phyloP scores from a whole-genome alignment of 257 asterid genomes.

The Avicennia marina region DNA sequence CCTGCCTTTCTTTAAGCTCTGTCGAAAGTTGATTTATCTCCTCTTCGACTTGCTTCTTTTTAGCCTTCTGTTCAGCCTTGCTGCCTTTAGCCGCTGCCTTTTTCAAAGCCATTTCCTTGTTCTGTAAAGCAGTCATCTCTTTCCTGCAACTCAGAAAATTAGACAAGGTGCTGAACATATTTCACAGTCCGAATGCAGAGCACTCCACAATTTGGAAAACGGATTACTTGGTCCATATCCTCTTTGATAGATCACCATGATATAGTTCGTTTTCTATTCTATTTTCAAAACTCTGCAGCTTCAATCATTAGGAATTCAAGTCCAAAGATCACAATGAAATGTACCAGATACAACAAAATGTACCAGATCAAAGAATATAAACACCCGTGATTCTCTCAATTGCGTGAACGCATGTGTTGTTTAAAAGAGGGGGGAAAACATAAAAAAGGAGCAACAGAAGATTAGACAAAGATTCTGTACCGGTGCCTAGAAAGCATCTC shows the following conservation, averaged over 20 bases:
- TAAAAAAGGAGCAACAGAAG: background rate
- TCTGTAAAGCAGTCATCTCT: constrained; percentile 73
- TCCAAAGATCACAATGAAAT: no score
- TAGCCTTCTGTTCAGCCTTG: constrained; percentile 97
- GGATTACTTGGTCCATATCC: no score
- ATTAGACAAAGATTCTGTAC: constrained; percentile 8
- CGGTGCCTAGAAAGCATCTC: constrained; percentile 66
- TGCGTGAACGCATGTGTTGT: background rate
- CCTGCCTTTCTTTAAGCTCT: constrained; percentile 68
- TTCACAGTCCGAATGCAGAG: no score
- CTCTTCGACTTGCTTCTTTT: constrained; percentile 94
- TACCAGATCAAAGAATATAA: no score
- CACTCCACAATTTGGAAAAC: no score
- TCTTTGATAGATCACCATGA: no score
- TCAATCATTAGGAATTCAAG: no score
- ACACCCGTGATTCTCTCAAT: no score
- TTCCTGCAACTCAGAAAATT: constrained; percentile 49
- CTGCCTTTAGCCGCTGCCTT: constrained; percentile 97
- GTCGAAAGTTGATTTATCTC: constrained; percentile 65
- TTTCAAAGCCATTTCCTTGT: constrained; percentile 73
- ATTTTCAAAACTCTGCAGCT: background rate
- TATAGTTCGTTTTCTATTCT: no score
- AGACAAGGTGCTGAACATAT: no score
- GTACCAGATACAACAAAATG: no score
- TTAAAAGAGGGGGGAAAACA: background rate